Base-by-base conservation (phyloP, 805 yeast genomes). In the Ogataea methanolica region DNA sequence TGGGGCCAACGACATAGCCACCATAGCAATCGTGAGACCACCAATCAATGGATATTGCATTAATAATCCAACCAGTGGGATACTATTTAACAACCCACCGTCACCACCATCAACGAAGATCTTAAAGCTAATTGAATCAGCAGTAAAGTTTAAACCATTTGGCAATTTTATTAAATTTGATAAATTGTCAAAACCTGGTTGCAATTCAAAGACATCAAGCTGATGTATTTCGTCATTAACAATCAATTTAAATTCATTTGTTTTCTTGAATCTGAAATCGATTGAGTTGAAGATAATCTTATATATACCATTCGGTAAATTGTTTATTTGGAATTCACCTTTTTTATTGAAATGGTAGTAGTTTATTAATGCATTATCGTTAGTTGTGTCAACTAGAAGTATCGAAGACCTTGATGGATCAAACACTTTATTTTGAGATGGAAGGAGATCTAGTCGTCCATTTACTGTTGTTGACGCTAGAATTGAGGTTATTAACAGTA, bases 391-490 rank as follows among this genome's bases (percentile, higher is more conserved):
- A 14, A 42, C 14, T n/a, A 56, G 9, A 14, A 23, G 3, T 7
- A 58, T 31, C 4, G 39, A 44, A 16, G 54, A 17, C 37, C 62
- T 47, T 16, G 61, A 45, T 12, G 63, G 63, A 39, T 58, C 62
- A 16, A 54, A 41, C 29, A 50, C 33, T 15, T 42, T 47, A 16
- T 31, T 22, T 14, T 42, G 48, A n/a, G 44, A 42, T 7, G 16
- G 34, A 9, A 12, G 33, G 7, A 45, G 31, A 2, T 44, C 52
- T 14, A 48, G 14, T 14, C 26, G 17, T 17, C 50, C 51, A 6
- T 34, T 43, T 14, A 52, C 17, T 9, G 48, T 36, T 1, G 46
- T 39, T 9, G 47, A 34, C 11, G 44, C 33, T 9, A 19, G 16
- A 14, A 39, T 34, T 12, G 41, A 19, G 6, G 35, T n/a, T n/a